Percentiles rank a stretch among this genome's conserved stretches.
These are phyloP conservation scores for Microbotryum lychnidis-dioicae DNA, from an alignment of 1,284 basidiomycete species.

Conservation along the genomic window DNA sequence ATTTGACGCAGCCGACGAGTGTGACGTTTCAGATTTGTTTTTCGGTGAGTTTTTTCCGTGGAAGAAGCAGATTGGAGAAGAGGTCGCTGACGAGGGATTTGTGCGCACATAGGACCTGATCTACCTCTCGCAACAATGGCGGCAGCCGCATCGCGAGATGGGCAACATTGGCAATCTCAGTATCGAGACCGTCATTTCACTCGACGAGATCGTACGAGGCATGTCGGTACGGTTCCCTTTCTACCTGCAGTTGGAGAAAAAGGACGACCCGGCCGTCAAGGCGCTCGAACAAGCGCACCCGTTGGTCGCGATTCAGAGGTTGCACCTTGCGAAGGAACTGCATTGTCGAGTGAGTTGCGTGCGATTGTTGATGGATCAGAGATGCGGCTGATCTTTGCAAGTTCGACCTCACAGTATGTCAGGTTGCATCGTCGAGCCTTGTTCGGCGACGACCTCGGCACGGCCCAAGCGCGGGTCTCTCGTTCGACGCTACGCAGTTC, in stretches of 20 bases:
- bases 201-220: neutral
- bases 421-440: neutral
- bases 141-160: neutral
- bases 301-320: neutral
- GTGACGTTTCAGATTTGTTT: neutral
- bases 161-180: too few relatives aligned
- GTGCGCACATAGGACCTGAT: neutral
- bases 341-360: neutral
- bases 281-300: neutral
- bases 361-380: too few relatives aligned
- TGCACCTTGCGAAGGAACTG: neutral
- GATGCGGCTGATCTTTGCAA: neutral
- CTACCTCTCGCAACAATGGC: neutral
- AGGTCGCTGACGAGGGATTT: too few relatives aligned
- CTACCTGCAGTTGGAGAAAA: neutral
- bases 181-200: neutral
- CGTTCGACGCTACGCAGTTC: neutral
- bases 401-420: neutral
- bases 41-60: too few relatives aligned
- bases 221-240: neutral
- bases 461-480: neutral
- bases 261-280: neutral
- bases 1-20: neutral
- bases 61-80: too few relatives aligned
- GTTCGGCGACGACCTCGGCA: neutral